These are phyloP conservation scores for Chalciporus sp. DNA, from an alignment of 1,284 basidiomycete species.

Conservation along the genomic window DNA sequence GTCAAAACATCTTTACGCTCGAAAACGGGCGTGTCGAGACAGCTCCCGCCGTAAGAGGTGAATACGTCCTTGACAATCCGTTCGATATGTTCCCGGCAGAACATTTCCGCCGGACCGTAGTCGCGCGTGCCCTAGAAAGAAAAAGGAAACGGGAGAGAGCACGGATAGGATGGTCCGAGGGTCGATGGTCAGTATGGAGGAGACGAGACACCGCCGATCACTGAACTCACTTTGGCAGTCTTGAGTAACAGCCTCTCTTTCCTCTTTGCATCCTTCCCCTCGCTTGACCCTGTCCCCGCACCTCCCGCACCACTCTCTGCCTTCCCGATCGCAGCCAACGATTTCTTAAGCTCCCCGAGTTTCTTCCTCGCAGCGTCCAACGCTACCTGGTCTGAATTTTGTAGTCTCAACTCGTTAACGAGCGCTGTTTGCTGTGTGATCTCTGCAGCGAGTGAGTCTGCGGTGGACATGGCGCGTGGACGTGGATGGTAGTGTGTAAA, in stretches of 20 bases:
- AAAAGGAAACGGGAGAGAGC: neutral
- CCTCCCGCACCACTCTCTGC: constrained; percentile 18
- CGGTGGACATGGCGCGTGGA: constrained; percentile 36
- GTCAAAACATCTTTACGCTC: constrained; percentile 95
- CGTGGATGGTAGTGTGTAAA: constrained; percentile 7
- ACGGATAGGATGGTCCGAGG: neutral
- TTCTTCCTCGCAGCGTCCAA: constrained; percentile 70
- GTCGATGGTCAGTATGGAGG: neutral
- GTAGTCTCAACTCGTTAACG: constrained; percentile 61
- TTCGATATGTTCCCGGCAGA: constrained; percentile 90
- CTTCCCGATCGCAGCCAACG: constrained; percentile 48
- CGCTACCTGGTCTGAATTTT: constrained; percentile 48
- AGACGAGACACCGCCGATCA: constrained; percentile 4
- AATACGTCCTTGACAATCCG: constrained; percentile 88
- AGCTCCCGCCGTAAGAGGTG: constrained; percentile 86
- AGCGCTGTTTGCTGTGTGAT: constrained; percentile 55
- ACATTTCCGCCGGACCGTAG: constrained; percentile 94
- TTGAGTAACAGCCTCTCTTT: constrained; percentile 73
- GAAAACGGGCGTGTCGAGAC: constrained; percentile 97
- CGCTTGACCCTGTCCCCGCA: constrained; percentile 21
- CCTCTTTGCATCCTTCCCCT: constrained; percentile 52
- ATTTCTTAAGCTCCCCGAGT: constrained; percentile 69
- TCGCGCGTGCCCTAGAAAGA: constrained; percentile 85
- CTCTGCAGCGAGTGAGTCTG: constrained; percentile 46
- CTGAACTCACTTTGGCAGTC: constrained; percentile 71